Evolutionary conservation across 73 alveolate species (phyloP).

Genomic region (Breviolum minutum): DNA sequence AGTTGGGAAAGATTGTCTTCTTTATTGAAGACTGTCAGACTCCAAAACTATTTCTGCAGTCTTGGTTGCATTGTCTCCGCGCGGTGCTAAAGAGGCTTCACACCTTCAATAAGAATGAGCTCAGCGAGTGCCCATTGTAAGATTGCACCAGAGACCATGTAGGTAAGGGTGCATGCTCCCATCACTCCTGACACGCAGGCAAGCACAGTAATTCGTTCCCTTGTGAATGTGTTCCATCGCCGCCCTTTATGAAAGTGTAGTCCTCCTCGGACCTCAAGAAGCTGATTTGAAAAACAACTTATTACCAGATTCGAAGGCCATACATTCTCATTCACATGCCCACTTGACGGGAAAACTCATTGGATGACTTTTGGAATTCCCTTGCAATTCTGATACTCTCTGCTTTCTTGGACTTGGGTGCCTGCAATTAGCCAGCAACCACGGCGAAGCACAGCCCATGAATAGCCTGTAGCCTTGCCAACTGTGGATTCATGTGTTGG

Average conservation of each 20-base stretch:
- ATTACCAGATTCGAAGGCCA: too few relatives aligned
- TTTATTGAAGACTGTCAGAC: too few relatives aligned
- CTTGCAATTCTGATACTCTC: not conserved
- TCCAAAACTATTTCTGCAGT: too few relatives aligned
- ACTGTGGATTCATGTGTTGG: not conserved
- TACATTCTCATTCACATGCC: too few relatives aligned
- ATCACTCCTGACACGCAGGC: conserved; percentile 9
- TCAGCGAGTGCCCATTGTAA: conserved; percentile 63
- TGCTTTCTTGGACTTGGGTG: not conserved
- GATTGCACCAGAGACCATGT: conserved; percentile 63
- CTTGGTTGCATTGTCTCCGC: too few relatives aligned
- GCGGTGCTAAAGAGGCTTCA: not conserved
- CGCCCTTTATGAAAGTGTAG: not conserved
- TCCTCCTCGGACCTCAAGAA: not conserved
- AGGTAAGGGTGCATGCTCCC: conserved; percentile 72
- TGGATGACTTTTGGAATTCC: not conserved
- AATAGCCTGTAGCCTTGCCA: conserved; percentile 62
- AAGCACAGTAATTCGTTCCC: not conserved
- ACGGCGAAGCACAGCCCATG: conserved; percentile 82
- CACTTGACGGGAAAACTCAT: not conserved
- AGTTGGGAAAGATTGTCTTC: too few relatives aligned
- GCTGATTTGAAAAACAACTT: too few relatives aligned
- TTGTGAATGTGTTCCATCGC: too few relatives aligned
- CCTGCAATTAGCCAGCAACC: conserved; percentile 93
- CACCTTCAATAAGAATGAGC: conserved; percentile 43